Percentiles rank a stretch among this genome's conserved stretches.
phyloP scores from a whole-genome alignment of 1,284 basidiomycete species.

The Irpex lacteus region DNA sequence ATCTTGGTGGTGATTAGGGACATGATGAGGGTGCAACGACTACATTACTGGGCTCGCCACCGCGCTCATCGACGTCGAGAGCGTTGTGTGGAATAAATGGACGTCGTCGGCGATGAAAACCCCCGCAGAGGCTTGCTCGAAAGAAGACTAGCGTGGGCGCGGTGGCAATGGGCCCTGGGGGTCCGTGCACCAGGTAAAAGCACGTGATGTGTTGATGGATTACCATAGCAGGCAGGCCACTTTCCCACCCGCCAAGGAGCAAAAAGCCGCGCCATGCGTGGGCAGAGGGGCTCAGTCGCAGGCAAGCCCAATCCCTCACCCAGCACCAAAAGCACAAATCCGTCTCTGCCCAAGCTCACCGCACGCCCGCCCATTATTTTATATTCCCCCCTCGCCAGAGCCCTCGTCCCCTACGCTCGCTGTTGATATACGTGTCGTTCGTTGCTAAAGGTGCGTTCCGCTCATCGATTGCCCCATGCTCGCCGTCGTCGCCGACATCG shows the following conservation, averaged over 20 bases:
- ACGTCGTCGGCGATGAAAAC: background rate
- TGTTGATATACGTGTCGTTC: background rate
- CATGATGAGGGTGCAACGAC: background rate
- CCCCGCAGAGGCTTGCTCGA: background rate
- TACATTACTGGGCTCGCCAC: background rate
- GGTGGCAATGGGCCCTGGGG: background rate
- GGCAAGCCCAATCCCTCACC: conserved; percentile 7
- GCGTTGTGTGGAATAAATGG: background rate
- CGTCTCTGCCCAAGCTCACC: background rate
- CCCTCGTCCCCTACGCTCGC: background rate
- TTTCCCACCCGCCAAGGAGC: conserved; percentile 3
- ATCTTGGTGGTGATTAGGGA: background rate
- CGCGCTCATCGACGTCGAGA: background rate
- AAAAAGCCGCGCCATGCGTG: conserved; percentile 7
- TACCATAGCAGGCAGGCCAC: background rate
- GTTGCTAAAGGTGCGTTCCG: conserved; percentile 9
- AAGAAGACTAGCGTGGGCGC: background rate
- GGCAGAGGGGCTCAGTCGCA: background rate
- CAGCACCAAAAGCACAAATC: conserved; percentile 3
- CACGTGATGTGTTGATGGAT: background rate
- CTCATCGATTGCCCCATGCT: background rate
- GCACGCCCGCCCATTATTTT: background rate
- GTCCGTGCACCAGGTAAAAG: background rate
- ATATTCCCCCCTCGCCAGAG: background rate
- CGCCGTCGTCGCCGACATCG: conserved; percentile 6